A percentile compares a stretch with the other conserved stretches of the same genome.
These are phyloP conservation scores for Emmonsiellopsis sp. DNA, from an alignment of 2,329 filamentous ascomycete genomes.

Conservation along the genomic window DNA sequence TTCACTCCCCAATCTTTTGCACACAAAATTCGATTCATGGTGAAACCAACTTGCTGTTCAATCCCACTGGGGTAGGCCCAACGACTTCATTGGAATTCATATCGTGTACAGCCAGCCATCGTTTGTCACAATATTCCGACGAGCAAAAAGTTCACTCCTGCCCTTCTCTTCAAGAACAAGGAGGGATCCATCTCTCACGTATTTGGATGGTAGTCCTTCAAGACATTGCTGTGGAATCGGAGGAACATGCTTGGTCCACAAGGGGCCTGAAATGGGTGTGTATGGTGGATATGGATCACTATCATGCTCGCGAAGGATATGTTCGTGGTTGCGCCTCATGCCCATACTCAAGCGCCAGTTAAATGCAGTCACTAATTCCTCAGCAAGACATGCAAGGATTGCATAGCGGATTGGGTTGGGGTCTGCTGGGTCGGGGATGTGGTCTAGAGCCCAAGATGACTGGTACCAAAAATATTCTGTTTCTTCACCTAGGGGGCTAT, in stretches of 20 bases:
- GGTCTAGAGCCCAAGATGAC: conserved; percentile 13
- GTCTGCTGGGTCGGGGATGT: conserved; percentile 19
- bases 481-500: conserved; percentile 15
- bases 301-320: conserved; percentile 17
- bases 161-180: conserved; percentile 17
- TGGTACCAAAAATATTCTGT: conserved; percentile 20
- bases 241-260: conserved; percentile 14
- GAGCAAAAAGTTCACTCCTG: conserved; percentile 13
- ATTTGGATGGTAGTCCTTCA: conserved; percentile 7
- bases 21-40: too few relatives aligned
- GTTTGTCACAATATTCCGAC: conserved; percentile 20
- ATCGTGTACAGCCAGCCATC: conserved; percentile 17
- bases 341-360: conserved; percentile 21
- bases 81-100: too few relatives aligned
- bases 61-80: too few relatives aligned
- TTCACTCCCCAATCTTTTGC: too few relatives aligned
- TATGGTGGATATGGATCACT: conserved; percentile 17
- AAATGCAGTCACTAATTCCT: conserved; percentile 17
- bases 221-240: conserved; percentile 12
- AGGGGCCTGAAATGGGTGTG: conserved; percentile 12
- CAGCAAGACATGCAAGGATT: conserved; percentile 18
- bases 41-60: too few relatives aligned
- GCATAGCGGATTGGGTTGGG: conserved; percentile 21
- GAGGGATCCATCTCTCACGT: conserved; percentile 10
- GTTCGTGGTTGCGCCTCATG: conserved; percentile 16